Base-by-base conservation (phyloP, 106 monocot genomes). In the Platanthera zijinensis region DNA sequence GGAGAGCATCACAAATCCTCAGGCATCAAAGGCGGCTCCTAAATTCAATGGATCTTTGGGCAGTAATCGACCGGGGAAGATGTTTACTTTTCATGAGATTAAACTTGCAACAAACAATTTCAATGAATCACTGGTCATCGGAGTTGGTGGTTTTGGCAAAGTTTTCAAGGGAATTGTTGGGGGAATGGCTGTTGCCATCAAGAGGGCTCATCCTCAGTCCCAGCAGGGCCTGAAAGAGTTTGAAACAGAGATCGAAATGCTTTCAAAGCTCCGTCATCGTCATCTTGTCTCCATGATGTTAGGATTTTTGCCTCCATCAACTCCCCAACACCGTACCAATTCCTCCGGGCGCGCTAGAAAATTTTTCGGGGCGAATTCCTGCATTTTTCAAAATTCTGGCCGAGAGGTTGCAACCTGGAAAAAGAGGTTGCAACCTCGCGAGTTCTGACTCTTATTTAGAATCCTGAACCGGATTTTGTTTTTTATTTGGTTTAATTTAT, bases 281-380 rank as follows among this genome's bases (percentile, higher is more conserved):
- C 94, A 94, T 56, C 82, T 94, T 12, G 94, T 94, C 53, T 88
- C 90, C n/a, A n/a, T n/a, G n/a, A n/a, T n/a, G n/a, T n/a, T n/a
- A n/a, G n/a, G n/a, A n/a, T n/a, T n/a, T n/a, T n/a, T n/a, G n/a
- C n/a, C n/a, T n/a, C n/a, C n/a, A n/a, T n/a, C n/a, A n/a, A n/a
- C n/a, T n/a, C n/a, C n/a, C n/a, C n/a, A n/a, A n/a, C n/a, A n/a
- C n/a, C n/a, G n/a, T n/a, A n/a, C n/a, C n/a, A n/a, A n/a, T n/a
- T n/a, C n/a, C n/a, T n/a, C n/a, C n/a, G n/a, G n/a, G n/a, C n/a
- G n/a, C n/a, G n/a, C n/a, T n/a, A n/a, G n/a, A n/a, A n/a, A n/a
- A n/a, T n/a, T n/a, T n/a, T n/a, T n/a, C n/a, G n/a, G n/a, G n/a
- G n/a, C n/a, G n/a, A n/a, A n/a, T n/a, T n/a, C n/a, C n/a, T n/a